Evolutionary conservation across 1,284 basidiomycete genomes (phyloP).

Genomic region (Trametes polyzona): DNA sequence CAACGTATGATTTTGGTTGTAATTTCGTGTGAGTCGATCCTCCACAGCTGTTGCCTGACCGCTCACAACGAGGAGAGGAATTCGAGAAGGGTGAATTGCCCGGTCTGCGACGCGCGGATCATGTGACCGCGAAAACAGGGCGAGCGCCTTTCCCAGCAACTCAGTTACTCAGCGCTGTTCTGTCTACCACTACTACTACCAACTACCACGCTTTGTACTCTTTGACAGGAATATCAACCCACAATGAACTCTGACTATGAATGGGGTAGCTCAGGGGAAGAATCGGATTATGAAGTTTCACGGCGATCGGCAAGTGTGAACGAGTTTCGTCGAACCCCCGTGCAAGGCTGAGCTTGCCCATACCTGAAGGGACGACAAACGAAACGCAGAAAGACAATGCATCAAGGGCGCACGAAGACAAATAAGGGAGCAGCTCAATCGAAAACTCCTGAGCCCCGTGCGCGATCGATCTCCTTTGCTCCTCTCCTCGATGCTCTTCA

Average conservation of each 20-base stretch:
- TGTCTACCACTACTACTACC: slow-evolving; percentile 21
- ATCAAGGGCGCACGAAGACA: neutral
- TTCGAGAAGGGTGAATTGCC: too few species aligned
- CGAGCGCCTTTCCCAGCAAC: neutral
- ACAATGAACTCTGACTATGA: slow-evolving; percentile 5
- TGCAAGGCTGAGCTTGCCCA: too few species aligned
- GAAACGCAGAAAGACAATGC: slow-evolving; percentile 12
- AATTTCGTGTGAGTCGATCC: too few species aligned
- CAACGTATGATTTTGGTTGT: too few species aligned
- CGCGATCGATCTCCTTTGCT: neutral
- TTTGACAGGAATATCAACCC: neutral
- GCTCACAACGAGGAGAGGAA: slow-evolving; percentile 1
- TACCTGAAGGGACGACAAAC: neutral
- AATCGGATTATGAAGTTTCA: neutral
- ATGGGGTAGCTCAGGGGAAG: slow-evolving; percentile 12
- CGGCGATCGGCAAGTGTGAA: neutral
- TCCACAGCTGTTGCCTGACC: too few species aligned
- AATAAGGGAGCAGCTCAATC: neutral
- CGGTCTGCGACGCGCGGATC: neutral
- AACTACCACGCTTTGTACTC: too few species aligned
- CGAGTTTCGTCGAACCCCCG: too few species aligned
- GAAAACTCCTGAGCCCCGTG: neutral
- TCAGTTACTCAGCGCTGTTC: slow-evolving; percentile 24
- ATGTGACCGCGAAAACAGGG: neutral
- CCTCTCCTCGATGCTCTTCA: slow-evolving; percentile 13